phyloP scores from a whole-genome alignment of 768 basidiomycete species.

The Amanita exitialis region DNA sequence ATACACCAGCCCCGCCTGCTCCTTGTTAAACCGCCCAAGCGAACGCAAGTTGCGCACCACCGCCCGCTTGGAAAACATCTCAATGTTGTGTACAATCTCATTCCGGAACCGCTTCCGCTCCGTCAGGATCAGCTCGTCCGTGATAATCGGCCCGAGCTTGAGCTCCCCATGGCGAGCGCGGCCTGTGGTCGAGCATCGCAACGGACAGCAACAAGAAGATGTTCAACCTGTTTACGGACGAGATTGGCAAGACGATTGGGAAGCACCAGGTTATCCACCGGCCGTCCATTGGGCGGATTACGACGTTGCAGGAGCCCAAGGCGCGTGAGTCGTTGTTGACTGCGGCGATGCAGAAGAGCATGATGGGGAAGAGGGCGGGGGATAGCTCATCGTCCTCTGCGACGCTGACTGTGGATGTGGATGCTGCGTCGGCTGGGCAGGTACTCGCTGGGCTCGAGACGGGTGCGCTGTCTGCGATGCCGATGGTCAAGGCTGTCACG shows the following conservation, averaged over 20 bases:
- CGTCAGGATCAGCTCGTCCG: slow-evolving; percentile 83
- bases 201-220: slow-evolving; percentile 90
- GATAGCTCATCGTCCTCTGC: not conserved
- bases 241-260: slow-evolving; percentile 89
- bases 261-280: slow-evolving; percentile 79
- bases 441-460: slow-evolving; percentile 23
- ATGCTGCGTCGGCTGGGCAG: slow-evolving; percentile 19
- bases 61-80: slow-evolving; percentile 80
- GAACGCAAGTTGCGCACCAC: slow-evolving; percentile 81
- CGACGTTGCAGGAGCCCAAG: slow-evolving; percentile 78
- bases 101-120: slow-evolving; percentile 81
- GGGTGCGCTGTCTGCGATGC: slow-evolving; percentile 41
- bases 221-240: slow-evolving; percentile 88
- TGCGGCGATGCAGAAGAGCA: slow-evolving; percentile 51
- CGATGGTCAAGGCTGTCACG: slow-evolving; percentile 64
- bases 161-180: slow-evolving; percentile 45
- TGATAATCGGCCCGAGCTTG: slow-evolving; percentile 75
- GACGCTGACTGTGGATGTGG: slow-evolving; percentile 36
- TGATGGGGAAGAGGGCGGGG: not conserved
- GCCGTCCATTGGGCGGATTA: slow-evolving; percentile 83
- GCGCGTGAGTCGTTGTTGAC: slow-evolving; percentile 81
- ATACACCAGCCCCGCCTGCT: slow-evolving; percentile 83
- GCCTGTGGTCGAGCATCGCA: slow-evolving; percentile 80
- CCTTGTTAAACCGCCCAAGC: slow-evolving; percentile 75
- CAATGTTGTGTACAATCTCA: slow-evolving; percentile 88